Evolutionary conservation across 352 stramenopile species (phyloP), one percentile per base, ranked within the genome.

Genomic region (Plasmopara viticola): DNA sequence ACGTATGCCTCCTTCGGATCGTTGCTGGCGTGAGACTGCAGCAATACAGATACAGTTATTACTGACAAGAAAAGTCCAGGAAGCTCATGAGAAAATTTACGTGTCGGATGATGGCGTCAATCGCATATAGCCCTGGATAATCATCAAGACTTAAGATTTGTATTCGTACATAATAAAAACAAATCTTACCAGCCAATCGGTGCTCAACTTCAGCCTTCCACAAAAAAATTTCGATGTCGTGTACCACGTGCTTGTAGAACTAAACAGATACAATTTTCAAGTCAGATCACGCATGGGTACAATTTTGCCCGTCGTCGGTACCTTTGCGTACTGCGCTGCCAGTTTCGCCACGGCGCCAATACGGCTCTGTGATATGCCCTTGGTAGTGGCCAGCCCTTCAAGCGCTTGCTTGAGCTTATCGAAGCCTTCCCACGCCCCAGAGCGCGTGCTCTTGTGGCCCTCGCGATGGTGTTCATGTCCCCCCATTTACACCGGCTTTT

Each of bases 241-340:
- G 80, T 51, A 94, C 83, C 40, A 94, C 83, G 48, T 85, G 80
- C 56, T 94, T 94, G 62, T 94, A 94, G 52, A 84, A 80, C 80
- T 93, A 46, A 17, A 0, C 45, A 70, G 49, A 62, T 35, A 66
- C 40, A 66, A 13, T 49, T 31, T 51, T 25, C 3, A 53, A 63
- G 47, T 63, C 44, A 68, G 15, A 46, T n/a, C 47, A 46, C 8
- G 9, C 14, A 6, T 34, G 8, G 12, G 34, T 17, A 35, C 18
- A 13, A 33, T 4, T 14, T 13, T 44, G 9, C 37, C 29, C 20
- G 20, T 31, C n/a, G 20, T 29, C 51, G 17, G 12, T 44, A 91
- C 80, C 78, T 91, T 91, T 50, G 73, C 62, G 48, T 83, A 85
- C 46, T 88, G 74, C 31, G 81, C 70, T 46, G 81, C 81, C 41